Base-by-base conservation (phyloP, 495 filamentous ascomycete genomes). In the Aspergillus biplanus region DNA sequence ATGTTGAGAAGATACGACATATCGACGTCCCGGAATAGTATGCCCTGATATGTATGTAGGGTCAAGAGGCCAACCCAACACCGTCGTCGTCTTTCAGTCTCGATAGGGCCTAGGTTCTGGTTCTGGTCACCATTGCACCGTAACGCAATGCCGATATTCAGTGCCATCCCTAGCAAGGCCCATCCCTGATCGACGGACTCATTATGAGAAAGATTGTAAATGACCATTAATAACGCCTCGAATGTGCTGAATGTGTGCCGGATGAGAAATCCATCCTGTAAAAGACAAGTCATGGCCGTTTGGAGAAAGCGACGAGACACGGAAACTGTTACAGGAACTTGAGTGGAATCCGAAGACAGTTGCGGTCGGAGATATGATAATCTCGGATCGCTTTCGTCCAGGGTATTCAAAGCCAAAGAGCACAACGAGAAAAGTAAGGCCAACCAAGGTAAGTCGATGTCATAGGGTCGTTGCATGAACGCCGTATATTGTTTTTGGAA, bases 21-120 rank as follows among this genome's bases (percentile, higher is more conserved):
- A 33, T 71, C 64, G 12, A 68, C 46, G 50, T 71, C 68, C 15
- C 63, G 59, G 35, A 66, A 71, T 5, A 63, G 47, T 0, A 71
- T 71, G 6, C 21, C 61, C 33, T 71, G 68, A 33, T 71, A 64
- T 1, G 68, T 71, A 47, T 71, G 68, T 1, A 71, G 44, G 1
- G 48, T 55, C 6, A 71, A 37, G 0, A 71, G 9, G 6, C 68
- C 68, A 44, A 61, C 68, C 68, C 68, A 71, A n/a, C 68, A 71
- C 27, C 68, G 68, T 5, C 68, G 65, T 0, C 66, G 61, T 27
- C 68, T 33, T 15, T 71, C 62, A 8, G 50, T 42, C 35, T 69
- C 64, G 4, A 47, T 44, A 9, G 9, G 15, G 8, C 37, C 52
- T 12, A 67, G 16, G 12, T 56, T 53, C 34, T 46, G 46, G 0